phyloP scores from a whole-genome alignment of 331 rosid genomes.

The Malus hybrid region DNA sequence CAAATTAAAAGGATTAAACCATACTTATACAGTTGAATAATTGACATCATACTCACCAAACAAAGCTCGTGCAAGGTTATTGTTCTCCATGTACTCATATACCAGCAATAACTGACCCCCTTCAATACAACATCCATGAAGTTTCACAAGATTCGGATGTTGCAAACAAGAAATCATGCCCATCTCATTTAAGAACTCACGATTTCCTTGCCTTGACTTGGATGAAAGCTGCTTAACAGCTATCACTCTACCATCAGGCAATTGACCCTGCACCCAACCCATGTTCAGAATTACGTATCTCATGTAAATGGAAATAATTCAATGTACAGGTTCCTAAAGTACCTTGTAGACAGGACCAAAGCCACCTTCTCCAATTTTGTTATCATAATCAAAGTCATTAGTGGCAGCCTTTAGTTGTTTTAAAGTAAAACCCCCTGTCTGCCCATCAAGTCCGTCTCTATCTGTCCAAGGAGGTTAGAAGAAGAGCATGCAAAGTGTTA shows the following conservation, averaged over 20 bases:
- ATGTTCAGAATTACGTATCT: constrained; percentile 3
- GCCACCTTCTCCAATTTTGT: constrained; percentile 93
- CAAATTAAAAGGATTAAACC: neutral
- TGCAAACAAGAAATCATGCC: constrained; percentile 66
- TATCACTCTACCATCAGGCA: constrained; percentile 52
- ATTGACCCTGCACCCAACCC: constrained; percentile 44
- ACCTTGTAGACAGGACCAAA: constrained; percentile 86
- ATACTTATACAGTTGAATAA: neutral
- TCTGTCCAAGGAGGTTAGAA: constrained; percentile 23
- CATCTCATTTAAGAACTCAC: constrained; percentile 68
- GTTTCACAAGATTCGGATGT: constrained; percentile 87
- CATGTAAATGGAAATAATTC: neutral
- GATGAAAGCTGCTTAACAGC: constrained; percentile 76
- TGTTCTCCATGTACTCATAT: constrained; percentile 72
- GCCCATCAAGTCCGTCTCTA: constrained; percentile 31
- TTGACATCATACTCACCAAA: constrained; percentile 36
- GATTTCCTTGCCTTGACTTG: constrained; percentile 57
- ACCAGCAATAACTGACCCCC: constrained; percentile 55
- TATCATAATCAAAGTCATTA: constrained; percentile 38
- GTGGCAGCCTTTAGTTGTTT: constrained; percentile 75
- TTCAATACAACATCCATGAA: constrained; percentile 67
- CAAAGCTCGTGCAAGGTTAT: constrained; percentile 55
- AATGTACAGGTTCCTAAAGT: neutral
- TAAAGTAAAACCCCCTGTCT: constrained; percentile 53
- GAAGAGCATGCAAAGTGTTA: neutral